These are phyloP conservation scores for Candida boleticola DNA, from an alignment of 805 yeast species.

Conservation along the genomic window DNA sequence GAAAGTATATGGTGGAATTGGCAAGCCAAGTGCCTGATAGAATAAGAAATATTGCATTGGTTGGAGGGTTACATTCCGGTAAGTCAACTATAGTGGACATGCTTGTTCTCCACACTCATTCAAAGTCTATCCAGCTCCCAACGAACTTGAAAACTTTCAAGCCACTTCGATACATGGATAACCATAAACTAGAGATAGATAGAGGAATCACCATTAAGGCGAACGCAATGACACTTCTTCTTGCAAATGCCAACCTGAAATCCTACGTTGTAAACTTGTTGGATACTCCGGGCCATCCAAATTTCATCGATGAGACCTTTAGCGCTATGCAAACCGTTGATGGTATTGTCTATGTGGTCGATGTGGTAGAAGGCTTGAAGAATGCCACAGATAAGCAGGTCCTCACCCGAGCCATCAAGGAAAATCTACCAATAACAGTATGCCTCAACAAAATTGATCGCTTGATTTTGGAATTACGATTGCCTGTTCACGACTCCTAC, in stretches of 20 bases:
- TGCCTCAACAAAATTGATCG: slow-evolving; percentile 84
- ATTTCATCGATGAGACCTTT: slow-evolving; percentile 74
- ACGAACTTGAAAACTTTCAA: slow-evolving; percentile 36
- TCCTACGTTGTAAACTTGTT: slow-evolving; percentile 62
- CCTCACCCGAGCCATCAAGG: slow-evolving; percentile 50
- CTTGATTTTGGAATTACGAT: slow-evolving; percentile 70
- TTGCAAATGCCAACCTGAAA: slow-evolving; percentile 48
- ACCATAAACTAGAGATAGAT: slow-evolving; percentile 62
- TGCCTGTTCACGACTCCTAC: slow-evolving; percentile 74
- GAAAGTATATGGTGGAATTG: slow-evolving; percentile 56
- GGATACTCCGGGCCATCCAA: slow-evolving; percentile 92
- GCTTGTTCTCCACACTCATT: slow-evolving; percentile 66
- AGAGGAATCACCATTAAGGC: slow-evolving; percentile 69
- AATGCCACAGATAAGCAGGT: slow-evolving; percentile 49
- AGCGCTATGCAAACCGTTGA: slow-evolving; percentile 61
- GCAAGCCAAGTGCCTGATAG: slow-evolving; percentile 54
- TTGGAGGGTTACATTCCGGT: slow-evolving; percentile 84
- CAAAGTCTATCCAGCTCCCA: slow-evolving; percentile 20
- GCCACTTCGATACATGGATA: slow-evolving; percentile 68
- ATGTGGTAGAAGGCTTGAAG: slow-evolving; percentile 79
- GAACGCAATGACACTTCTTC: slow-evolving; percentile 58
- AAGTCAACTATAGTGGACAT: slow-evolving; percentile 77
- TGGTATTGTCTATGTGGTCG: slow-evolving; percentile 69
- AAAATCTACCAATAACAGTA: slow-evolving; percentile 52
- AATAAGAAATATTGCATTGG: slow-evolving; percentile 69